Evolutionary conservation across 495 filamentous ascomycete genomes (phyloP).

Genomic region (Alectoria sarmentosa): DNA sequence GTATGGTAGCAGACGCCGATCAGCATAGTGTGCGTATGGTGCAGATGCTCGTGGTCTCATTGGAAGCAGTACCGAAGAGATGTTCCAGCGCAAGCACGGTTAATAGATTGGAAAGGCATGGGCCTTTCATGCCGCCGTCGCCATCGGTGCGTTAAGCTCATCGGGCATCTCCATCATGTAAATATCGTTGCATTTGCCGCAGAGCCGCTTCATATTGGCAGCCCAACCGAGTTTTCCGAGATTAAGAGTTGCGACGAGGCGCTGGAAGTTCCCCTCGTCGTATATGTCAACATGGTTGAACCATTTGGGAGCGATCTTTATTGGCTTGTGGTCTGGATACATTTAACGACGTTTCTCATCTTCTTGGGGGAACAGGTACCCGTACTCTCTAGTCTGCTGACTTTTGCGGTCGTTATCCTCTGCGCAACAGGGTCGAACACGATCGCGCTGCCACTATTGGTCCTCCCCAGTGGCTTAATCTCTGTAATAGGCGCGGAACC

Average conservation of each 20-base stretch:
- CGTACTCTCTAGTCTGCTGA: constrained; percentile 13
- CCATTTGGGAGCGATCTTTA: constrained; percentile 15
- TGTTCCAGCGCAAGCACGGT: too few species aligned
- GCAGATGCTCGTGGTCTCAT: too few species aligned
- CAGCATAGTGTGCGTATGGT: too few species aligned
- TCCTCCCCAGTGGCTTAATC: constrained; percentile 10
- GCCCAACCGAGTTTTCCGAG: constrained; percentile 19
- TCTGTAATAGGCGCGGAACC: not conserved
- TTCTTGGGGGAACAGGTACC: not conserved
- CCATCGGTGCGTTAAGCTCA: too few species aligned
- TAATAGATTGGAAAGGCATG: too few species aligned
- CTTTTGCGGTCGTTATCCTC: constrained; percentile 10
- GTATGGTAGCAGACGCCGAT: too few species aligned
- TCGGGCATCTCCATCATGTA: constrained; percentile 12
- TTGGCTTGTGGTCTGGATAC: constrained; percentile 3
- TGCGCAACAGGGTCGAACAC: constrained; percentile 19
- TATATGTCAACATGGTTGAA: constrained; percentile 21
- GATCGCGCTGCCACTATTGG: constrained; percentile 20
- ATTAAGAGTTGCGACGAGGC: constrained; percentile 18
- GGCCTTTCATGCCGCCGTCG: too few species aligned
- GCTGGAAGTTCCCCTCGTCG: constrained; percentile 8
- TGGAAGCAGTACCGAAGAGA: too few species aligned
- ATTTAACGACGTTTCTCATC: not conserved
- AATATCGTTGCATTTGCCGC: constrained; percentile 19
- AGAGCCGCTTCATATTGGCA: constrained; percentile 15